phyloP scores from a whole-genome alignment of 768 basidiomycete genomes.

The Russula brevipes region DNA sequence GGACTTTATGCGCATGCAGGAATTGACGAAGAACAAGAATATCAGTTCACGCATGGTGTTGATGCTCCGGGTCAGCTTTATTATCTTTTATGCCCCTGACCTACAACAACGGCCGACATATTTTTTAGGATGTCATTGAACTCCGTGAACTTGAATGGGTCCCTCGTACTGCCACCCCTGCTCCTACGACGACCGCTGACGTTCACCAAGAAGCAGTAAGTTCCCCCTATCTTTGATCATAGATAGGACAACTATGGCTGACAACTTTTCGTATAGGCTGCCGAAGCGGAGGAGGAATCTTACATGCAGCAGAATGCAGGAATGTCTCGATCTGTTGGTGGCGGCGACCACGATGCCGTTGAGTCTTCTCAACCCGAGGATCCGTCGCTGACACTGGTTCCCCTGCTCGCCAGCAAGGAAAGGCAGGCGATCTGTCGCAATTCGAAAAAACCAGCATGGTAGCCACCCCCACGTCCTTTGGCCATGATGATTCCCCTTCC shows the following conservation, averaged over 20 bases:
- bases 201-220: constrained; percentile 74
- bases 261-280: constrained; percentile 47
- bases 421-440: constrained; percentile 79
- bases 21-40: constrained; percentile 65
- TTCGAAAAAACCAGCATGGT: constrained; percentile 81
- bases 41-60: constrained; percentile 87
- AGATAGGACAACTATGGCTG: background rate
- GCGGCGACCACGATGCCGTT: constrained; percentile 58
- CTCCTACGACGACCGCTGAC: constrained; percentile 83
- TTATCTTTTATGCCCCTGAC: background rate
- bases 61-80: constrained; percentile 78
- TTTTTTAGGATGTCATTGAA: constrained; percentile 79
- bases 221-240: constrained; percentile 16
- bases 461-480: constrained; percentile 64
- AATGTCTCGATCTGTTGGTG: constrained; percentile 89
- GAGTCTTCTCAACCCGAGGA: constrained; percentile 66
- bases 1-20: constrained; percentile 88
- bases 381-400: constrained; percentile 36
- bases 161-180: constrained; percentile 61
- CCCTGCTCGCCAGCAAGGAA: constrained; percentile 50
- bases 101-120: constrained; percentile 6
- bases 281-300: constrained; percentile 76
- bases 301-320: constrained; percentile 55
- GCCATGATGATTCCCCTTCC: constrained; percentile 78
- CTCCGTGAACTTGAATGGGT: constrained; percentile 81